Percentiles rank a stretch among this genome's conserved stretches.
These are phyloP conservation scores for Cladobotryum protrusum DNA, from an alignment of 2,329 filamentous ascomycete species.

Conservation along the genomic window DNA sequence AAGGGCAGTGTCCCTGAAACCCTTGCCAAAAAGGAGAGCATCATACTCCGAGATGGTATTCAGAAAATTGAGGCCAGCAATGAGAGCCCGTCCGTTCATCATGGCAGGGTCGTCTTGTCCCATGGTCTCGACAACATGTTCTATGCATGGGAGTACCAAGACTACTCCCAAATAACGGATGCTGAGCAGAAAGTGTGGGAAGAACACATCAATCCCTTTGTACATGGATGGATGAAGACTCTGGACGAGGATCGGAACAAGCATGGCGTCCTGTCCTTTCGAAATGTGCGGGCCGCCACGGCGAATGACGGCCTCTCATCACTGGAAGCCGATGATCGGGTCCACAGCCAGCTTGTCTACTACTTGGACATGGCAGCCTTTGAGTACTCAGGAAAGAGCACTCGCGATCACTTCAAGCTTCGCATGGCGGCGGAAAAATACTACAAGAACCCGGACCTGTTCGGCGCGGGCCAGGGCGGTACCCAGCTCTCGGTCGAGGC, in stretches of 20 bases:
- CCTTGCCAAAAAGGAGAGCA: too few species aligned
- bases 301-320: background rate
- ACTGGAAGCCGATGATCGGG: background rate
- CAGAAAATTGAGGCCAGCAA: too few species aligned
- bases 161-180: background rate
- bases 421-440: background rate
- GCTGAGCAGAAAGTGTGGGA: background rate
- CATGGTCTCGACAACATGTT: background rate
- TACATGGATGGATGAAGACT: background rate
- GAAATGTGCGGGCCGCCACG: background rate
- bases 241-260: slow-evolving; percentile 1
- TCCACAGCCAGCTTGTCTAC: background rate
- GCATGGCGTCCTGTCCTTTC: slow-evolving; percentile 2
- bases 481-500: background rate
- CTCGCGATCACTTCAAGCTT: background rate
- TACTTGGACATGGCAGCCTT: background rate
- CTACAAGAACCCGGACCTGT: background rate
- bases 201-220: background rate
- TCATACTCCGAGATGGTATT: too few species aligned
- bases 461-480: background rate
- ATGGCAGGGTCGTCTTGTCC: background rate
- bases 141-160: slow-evolving; percentile 1
- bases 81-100: background rate
- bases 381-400: slow-evolving; percentile 1
- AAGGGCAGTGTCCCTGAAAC: too few species aligned